A percentile compares a stretch with the other conserved stretches of the same genome.
phyloP scores from a whole-genome alignment of 768 basidiomycete genomes.

The Serendipita indica region DNA sequence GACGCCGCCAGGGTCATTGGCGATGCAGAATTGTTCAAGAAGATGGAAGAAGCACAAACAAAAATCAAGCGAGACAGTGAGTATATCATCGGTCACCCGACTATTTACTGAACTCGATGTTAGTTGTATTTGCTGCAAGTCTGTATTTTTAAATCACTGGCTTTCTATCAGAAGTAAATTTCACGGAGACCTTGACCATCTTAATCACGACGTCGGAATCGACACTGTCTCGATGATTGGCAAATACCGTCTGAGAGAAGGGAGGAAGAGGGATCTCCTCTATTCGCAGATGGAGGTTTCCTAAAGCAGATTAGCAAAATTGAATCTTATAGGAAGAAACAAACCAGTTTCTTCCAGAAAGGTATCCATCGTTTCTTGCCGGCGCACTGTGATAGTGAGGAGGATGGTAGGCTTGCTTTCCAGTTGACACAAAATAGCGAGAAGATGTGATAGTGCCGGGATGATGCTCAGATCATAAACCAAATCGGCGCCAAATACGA shows the following conservation, averaged over 20 bases:
- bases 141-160: constrained; percentile 54
- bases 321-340: not conserved
- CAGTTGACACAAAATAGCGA: not conserved
- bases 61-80: constrained; percentile 93
- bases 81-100: constrained; percentile 23
- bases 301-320: not conserved
- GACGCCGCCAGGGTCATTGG: constrained; percentile 97
- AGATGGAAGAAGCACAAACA: constrained; percentile 91
- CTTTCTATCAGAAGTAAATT: constrained; percentile 4
- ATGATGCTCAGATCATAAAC: not conserved
- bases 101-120: not conserved
- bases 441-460: not conserved
- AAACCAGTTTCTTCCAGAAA: not conserved
- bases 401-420: not conserved
- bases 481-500: not conserved
- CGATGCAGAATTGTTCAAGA: constrained; percentile 87
- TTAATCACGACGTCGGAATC: not conserved
- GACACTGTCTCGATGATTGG: not conserved
- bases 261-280: not conserved
- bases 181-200: not conserved
- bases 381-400: not conserved
- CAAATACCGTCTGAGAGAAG: not conserved
- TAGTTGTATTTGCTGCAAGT: constrained; percentile 78
- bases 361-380: not conserved
- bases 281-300: not conserved